Evolutionary conservation across 108 stramenopile genomes (phyloP), one percentile per base, ranked within the genome.

Genomic region (Chaetoceros tenuissimus): DNA sequence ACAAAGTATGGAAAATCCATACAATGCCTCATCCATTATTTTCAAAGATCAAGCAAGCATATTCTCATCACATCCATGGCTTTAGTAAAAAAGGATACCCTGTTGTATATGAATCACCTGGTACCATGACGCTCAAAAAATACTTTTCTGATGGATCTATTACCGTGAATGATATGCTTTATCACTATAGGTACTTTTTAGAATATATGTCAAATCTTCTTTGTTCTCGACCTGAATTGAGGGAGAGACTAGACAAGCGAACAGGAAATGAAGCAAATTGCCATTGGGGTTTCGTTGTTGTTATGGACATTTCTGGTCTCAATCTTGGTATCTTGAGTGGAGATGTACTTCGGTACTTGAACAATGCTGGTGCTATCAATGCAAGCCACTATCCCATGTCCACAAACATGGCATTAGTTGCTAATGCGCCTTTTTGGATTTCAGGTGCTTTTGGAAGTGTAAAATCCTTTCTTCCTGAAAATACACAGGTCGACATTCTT

Each of bases 361-460:
- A 72, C 40, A 51, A 59, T 21, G 77, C 78, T 16, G 81, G 81
- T 18, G 78, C 76, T 13, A 67, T 73, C 44, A 83, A 79, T 60
- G 59, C 75, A 0, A 5, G 40, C 17, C 74, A 83, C 53, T 83
- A 79, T 62, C 78, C 81, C 24, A 50, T 71, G 17, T 59, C 57
- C n/a, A 73, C 75, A 61, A 64, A 66, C 16, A 57, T 60, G 28
- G 75, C 68, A 8, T 69, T 77, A 60, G 53, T 67, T 21, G 64
- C 77, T 40, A 69, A 83, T 26, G 62, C 75, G 19, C 81, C 78
- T 22, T 83, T 77, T 63, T 79, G 68, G 68, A 23, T 79, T 19
- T 68, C 73, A 43, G 78, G 68, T 28, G 69, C 68, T 3, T 77
- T 62, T 64, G 48, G 48, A 19, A 64, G 55, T 8, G 46, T 83